A percentile compares a stretch with the other conserved stretches of the same genome.
Evolutionary conservation across 2,329 filamentous ascomycete genomes (phyloP).

Genomic region (Didymella arachidicola): DNA sequence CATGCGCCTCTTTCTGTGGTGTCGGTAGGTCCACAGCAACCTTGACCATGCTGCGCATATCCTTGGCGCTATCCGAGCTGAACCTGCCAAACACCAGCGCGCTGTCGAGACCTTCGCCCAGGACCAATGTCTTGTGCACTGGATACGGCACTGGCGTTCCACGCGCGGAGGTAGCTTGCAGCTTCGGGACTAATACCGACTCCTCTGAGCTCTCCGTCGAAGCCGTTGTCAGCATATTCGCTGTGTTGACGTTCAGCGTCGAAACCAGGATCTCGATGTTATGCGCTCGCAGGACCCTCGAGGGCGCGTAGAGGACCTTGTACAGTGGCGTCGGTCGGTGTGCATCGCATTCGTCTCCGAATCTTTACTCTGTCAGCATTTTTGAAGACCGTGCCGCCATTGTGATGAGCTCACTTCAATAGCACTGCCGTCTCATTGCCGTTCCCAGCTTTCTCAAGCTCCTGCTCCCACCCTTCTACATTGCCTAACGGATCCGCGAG

Average conservation of each 20-base stretch:
- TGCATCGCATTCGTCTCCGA: slow-evolving; percentile 61
- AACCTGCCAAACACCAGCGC: slow-evolving; percentile 62
- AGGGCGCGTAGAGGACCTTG: slow-evolving; percentile 69
- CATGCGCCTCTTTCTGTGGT: slow-evolving; percentile 49
- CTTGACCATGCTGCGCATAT: slow-evolving; percentile 57
- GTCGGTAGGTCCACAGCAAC: slow-evolving; percentile 65
- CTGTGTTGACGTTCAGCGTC: slow-evolving; percentile 58
- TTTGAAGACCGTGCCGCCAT: neutral
- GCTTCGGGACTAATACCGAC: slow-evolving; percentile 73
- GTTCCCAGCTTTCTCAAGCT: slow-evolving; percentile 43
- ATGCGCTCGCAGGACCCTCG: slow-evolving; percentile 66
- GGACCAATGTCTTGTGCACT: slow-evolving; percentile 80
- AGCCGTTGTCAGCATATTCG: slow-evolving; percentile 37
- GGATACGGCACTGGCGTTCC: slow-evolving; percentile 77
- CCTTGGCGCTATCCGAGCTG: slow-evolving; percentile 49
- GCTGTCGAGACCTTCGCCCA: slow-evolving; percentile 76
- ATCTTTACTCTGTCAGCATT: slow-evolving; percentile 52
- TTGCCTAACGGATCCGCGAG: slow-evolving; percentile 56
- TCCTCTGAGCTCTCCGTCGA: slow-evolving; percentile 62
- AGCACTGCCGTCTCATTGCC: slow-evolving; percentile 51
- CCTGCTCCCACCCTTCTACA: slow-evolving; percentile 55
- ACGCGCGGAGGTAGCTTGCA: slow-evolving; percentile 72
- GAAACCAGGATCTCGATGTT: slow-evolving; percentile 70
- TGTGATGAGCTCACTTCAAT: slow-evolving; percentile 45
- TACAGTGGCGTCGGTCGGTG: slow-evolving; percentile 61